These are phyloP conservation scores for Fusarium camptoceras DNA, from an alignment of 2,329 filamentous ascomycete species.

Conservation along the genomic window DNA sequence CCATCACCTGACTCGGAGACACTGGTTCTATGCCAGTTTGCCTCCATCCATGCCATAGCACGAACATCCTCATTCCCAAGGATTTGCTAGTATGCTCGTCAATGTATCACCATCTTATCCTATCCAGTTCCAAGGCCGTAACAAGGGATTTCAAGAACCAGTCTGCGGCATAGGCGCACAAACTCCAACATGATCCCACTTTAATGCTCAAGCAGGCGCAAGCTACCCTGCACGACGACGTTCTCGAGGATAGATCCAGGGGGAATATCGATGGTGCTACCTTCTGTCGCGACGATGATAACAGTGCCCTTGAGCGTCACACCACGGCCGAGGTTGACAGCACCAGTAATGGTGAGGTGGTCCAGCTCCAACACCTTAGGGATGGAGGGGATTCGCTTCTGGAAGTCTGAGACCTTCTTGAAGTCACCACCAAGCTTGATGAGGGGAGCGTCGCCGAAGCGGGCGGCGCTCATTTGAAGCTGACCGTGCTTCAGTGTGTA, in stretches of 20 bases:
- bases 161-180: slow-evolving; percentile 7
- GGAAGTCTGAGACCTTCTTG: slow-evolving; percentile 99
- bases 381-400: slow-evolving; percentile 86
- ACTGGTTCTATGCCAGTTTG: slow-evolving; percentile 1
- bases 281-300: slow-evolving; percentile 98
- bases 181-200: slow-evolving; percentile 4
- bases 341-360: slow-evolving; percentile 96
- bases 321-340: slow-evolving; percentile 94
- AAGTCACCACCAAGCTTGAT: slow-evolving; percentile 99
- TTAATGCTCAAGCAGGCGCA: slow-evolving; percentile 78
- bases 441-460: slow-evolving; percentile 94
- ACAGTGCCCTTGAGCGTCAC: slow-evolving; percentile 98
- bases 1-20: slow-evolving; percentile 4
- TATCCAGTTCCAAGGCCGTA: slow-evolving; percentile 17
- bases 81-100: slow-evolving; percentile 1
- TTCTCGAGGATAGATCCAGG: slow-evolving; percentile 98
- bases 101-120: slow-evolving; percentile 8
- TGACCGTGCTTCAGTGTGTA: slow-evolving; percentile 99
- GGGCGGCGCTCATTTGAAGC: slow-evolving; percentile 94
- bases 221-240: slow-evolving; percentile 96
- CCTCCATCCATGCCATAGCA: slow-evolving; percentile 8
- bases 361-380: slow-evolving; percentile 92
- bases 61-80: slow-evolving; percentile 1
- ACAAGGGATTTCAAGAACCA: slow-evolving; percentile 18
- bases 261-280: slow-evolving; percentile 96